Evolutionary conservation across 305 asterid genomes (phyloP), one percentile per base, ranked within the genome.

Genomic region (Fraxinus greggii): DNA sequence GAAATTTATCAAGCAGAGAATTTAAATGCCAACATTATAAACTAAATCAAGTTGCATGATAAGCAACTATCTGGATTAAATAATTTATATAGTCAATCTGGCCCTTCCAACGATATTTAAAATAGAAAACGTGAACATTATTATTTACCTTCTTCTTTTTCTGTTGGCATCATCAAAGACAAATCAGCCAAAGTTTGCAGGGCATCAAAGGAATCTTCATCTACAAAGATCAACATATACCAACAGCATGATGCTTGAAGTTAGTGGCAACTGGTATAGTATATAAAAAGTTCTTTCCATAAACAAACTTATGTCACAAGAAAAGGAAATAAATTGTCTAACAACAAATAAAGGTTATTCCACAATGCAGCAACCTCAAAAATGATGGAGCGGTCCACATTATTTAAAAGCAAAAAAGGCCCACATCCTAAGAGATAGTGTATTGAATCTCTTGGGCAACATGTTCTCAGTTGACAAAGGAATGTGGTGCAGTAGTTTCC

Each of bases 111-210:
- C 36, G 36, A 78, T 38, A 75, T 72, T 51, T 33, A 48, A 76
- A 40, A 35, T 56, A 54, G 72, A 84, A 81, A 42, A 75, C 28
- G 13, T 54, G 75, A 76, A 69, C 31, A 24, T 63, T 78, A 78
- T 45, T 59, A 75, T 88, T 35, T 90, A 92, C 98, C 99, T 63
- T 89, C 90, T 85, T 94, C 97, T 79, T 84, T 91, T 88, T 86
- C 95, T 67, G 90, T 82, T 56, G 95, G 95, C 97, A 91, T 89
- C 97, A 91, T 89, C 79, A 89, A 77, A 78, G 98, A 92, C 84
- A 94, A 81, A 89, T 93, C 95, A 77, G 97, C 98, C 87, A 95
- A 90, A 78, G 96, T 90, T 87, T 92, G 94, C 89, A 95, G 87
- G 48, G 98, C 98, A 83, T 89, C 97, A 86, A 93, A 90, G 73